A percentile compares a stretch with the other conserved stretches of the same genome.
Conservation (phyloP, 2,329 filamentous ascomycete genomes). For the Pseudogymnoascus verrucosus region DNA sequence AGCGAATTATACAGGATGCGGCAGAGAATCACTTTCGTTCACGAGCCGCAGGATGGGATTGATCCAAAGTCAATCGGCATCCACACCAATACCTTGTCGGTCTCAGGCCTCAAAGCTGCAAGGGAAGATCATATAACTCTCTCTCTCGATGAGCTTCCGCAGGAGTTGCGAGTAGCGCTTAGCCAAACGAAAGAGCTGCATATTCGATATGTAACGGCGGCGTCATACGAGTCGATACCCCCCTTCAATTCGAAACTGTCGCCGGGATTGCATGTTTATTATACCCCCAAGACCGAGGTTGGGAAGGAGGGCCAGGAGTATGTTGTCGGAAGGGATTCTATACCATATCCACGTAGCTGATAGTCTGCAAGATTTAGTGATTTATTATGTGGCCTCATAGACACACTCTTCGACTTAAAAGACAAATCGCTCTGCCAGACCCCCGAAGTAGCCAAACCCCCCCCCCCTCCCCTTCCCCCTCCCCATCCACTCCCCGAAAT, state of each 20-base stretch:
- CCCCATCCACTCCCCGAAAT: not conserved
- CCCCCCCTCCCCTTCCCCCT: not conserved
- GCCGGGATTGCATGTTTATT: constrained; percentile 75
- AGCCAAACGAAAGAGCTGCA: constrained; percentile 63
- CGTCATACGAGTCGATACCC: constrained; percentile 48
- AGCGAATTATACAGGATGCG: constrained; percentile 51
- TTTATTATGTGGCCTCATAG: constrained; percentile 50
- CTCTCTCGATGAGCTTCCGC: constrained; percentile 63
- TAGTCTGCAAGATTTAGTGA: constrained; percentile 27
- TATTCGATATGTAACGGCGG: constrained; percentile 65
- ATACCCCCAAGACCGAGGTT: constrained; percentile 43
- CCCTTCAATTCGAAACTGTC: constrained; percentile 70
- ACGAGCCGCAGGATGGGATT: constrained; percentile 54
- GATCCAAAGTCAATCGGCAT: constrained; percentile 57
- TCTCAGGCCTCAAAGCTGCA: constrained; percentile 56
- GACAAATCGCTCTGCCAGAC: constrained; percentile 45
- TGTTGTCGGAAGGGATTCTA: not conserved
- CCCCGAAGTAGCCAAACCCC: constrained; percentile 34
- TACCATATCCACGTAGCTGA: not conserved
- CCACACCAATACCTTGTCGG: constrained; percentile 41
- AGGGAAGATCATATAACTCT: constrained; percentile 76
- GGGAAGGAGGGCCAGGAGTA: not conserved
- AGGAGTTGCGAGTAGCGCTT: constrained; percentile 55
- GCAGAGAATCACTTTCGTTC: constrained; percentile 72
- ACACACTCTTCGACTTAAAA: constrained; percentile 43